A percentile compares a stretch with the other conserved stretches of the same genome.
Evolutionary conservation across 306 rosid genomes (phyloP).

Genomic region (Pyrus bretschneideri): DNA sequence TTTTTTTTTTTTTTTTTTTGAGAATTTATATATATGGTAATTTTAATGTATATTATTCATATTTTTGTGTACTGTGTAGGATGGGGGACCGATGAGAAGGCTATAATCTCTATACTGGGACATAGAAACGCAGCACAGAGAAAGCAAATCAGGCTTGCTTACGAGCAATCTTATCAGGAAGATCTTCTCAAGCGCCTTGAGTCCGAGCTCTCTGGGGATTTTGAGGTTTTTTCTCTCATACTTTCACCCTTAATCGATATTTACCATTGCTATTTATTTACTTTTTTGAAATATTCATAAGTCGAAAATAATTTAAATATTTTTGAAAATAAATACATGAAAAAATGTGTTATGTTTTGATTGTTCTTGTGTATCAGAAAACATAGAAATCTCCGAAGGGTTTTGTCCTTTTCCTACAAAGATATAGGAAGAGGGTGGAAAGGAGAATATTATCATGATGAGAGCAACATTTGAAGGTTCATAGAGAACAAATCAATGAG

Average conservation of each 20-base stretch:
- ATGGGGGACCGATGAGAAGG: constrained; percentile 85
- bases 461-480: neutral
- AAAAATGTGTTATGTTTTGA: too few species aligned
- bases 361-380: neutral
- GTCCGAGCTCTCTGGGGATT: constrained; percentile 67
- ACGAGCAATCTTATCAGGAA: constrained; percentile 52
- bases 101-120: constrained; percentile 45
- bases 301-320: neutral
- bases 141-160: constrained; percentile 58
- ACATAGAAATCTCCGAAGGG: neutral
- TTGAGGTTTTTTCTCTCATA: constrained; percentile 45
- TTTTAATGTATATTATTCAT: neutral
- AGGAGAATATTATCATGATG: neutral
- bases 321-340: neutral
- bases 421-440: neutral
- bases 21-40: too few species aligned
- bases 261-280: neutral
- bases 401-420: neutral
- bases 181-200: constrained; percentile 86
- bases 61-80: constrained; percentile 21
- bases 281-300: neutral
- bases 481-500: neutral
- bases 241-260: neutral
- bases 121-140: constrained; percentile 61
- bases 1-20: too few species aligned